These are phyloP conservation scores for Themeda triandra DNA, from an alignment of 176 grass and related monocot species.

Conservation along the genomic window DNA sequence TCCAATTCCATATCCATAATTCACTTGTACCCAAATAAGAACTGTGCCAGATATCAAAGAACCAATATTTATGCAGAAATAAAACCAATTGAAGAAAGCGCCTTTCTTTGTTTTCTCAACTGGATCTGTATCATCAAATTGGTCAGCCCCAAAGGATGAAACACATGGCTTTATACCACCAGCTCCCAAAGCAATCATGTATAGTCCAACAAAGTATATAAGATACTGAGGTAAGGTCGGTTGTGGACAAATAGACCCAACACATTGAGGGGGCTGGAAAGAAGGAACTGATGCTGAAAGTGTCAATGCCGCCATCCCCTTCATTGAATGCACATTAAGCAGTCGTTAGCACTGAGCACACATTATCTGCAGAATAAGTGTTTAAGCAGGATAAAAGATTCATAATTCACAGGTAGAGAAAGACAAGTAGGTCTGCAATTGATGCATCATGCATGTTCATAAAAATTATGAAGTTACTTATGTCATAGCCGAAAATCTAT, in stretches of 20 bases:
- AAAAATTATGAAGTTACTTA: neutral
- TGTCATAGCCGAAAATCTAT: neutral
- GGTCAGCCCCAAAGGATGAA: conserved; percentile 76
- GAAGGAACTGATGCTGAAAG: conserved; percentile 53
- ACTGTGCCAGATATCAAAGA: conserved; percentile 67
- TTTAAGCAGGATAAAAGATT: neutral
- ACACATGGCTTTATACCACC: conserved; percentile 90
- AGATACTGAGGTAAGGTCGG: conserved; percentile 54
- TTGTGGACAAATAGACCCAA: conserved; percentile 53
- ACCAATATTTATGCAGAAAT: conserved; percentile 73
- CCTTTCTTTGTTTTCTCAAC: conserved; percentile 69
- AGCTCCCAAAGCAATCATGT: conserved; percentile 72
- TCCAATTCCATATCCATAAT: conserved; percentile 71
- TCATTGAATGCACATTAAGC: conserved; percentile 19
- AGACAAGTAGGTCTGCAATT: conserved; percentile 6
- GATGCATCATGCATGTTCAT: neutral
- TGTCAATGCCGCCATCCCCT: conserved; percentile 73
- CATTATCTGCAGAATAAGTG: neutral
- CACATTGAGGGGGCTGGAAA: conserved; percentile 52
- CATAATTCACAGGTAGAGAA: neutral
- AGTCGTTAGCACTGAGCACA: conserved; percentile 12
- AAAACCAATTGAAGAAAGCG: conserved; percentile 87
- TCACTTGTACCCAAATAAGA: conserved; percentile 84
- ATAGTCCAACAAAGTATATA: conserved; percentile 65
- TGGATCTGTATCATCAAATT: conserved; percentile 75